These are phyloP conservation scores for Raffaelea ambrosiae DNA, from an alignment of 2,329 filamentous ascomycete species.

Conservation along the genomic window DNA sequence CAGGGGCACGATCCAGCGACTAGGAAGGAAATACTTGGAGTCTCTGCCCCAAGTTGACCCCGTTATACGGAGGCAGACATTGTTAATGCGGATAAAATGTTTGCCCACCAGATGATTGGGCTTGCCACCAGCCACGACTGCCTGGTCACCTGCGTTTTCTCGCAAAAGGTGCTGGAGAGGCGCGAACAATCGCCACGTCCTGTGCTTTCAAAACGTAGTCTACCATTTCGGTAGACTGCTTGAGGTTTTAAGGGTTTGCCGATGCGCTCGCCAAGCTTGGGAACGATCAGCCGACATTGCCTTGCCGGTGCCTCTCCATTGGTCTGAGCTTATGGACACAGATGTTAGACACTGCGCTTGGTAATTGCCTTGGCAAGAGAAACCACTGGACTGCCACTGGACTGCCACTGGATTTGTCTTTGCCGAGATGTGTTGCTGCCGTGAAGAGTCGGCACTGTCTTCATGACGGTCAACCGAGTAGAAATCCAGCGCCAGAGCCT, in stretches of 20 bases:
- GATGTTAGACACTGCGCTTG: too few species aligned
- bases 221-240: constrained; percentile 22
- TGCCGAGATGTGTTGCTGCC: constrained; percentile 20
- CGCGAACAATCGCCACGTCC: constrained; percentile 33
- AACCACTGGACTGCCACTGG: too few species aligned
- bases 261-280: constrained; percentile 26
- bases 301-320: constrained; percentile 22
- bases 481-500: constrained; percentile 17
- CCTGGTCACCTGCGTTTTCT: constrained; percentile 16
- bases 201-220: constrained; percentile 22
- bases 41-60: constrained; percentile 21
- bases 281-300: constrained; percentile 25
- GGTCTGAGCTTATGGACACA: constrained; percentile 9
- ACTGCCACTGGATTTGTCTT: constrained; percentile 5
- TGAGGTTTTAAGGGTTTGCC: constrained; percentile 21
- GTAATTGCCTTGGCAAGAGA: too few species aligned
- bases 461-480: constrained; percentile 21
- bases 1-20: constrained; percentile 25
- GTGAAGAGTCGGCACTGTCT: constrained; percentile 22
- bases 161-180: constrained; percentile 28
- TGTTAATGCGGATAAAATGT: constrained; percentile 26
- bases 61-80: constrained; percentile 19
- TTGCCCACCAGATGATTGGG: constrained; percentile 22
- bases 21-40: constrained; percentile 26
- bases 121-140: constrained; percentile 19